Base-by-base conservation (phyloP, 75 land plant species). In the Larix kaempferi region DNA sequence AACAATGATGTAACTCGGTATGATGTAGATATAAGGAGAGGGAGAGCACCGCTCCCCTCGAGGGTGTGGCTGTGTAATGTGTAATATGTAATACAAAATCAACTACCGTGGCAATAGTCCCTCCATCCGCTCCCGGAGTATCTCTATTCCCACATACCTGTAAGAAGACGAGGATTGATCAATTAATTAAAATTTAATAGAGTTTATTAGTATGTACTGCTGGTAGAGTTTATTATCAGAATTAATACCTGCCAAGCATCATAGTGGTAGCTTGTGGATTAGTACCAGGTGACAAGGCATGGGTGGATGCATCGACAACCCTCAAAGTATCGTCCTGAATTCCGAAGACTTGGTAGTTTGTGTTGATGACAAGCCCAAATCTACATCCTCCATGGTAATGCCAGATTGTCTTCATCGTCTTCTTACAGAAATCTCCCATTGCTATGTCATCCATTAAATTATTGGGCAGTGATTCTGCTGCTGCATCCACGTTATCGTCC, bases 201-300 rank as follows among this genome's bases (percentile, higher is more conserved):
- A 17, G 59, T 13, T n/a, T n/a, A n/a, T n/a, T n/a, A n/a, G n/a
- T n/a, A n/a, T n/a, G n/a, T n/a, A n/a, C n/a, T n/a, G n/a, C n/a
- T n/a, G n/a, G n/a, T n/a, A n/a, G n/a, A n/a, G n/a, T n/a, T n/a
- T n/a, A n/a, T n/a, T n/a, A n/a, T n/a, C n/a, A n/a, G 3, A 8
- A n/a, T 59, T 14, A n/a, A 21, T 81, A 92, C 90, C 93, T 88
- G 63, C 94, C 94, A 11, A 92, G 84, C 92, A 92, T 92, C 90
- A 92, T 88, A 58, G 82, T 81, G 23, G 94, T 90, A 25, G 94
- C 94, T 71, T 92, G 94, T 13, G 94, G 94, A 49, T 92, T 92
- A 25, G 94, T 87, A 22, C 94, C 94, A 6, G 94, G 90, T 0
- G 93, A 86, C 21, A 4, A 39, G 56, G 61, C 35, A 71, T 85